Base-by-base conservation (phyloP, 2,329 filamentous ascomycete species). In the Arthrobotrys iridis region DNA sequence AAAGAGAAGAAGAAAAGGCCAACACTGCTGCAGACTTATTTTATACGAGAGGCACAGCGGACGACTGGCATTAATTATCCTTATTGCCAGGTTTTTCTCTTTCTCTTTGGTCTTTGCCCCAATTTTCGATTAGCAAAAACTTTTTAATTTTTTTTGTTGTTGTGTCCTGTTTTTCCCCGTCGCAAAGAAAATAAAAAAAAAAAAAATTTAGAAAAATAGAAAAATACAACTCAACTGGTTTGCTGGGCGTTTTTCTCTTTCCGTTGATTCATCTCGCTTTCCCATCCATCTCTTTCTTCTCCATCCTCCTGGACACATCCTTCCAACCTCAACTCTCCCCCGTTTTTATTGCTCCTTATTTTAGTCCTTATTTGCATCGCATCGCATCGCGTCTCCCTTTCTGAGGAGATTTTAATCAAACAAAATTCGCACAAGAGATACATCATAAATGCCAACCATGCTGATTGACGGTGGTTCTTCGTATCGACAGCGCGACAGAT, bases 401-500 rank as follows among this genome's bases (percentile, higher is more conserved):
- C 30, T 37, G 30, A 59, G 37, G 55, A 33, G n/a, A n/a, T n/a
- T n/a, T n/a, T n/a, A n/a, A n/a, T n/a, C n/a, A n/a, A 59, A 55
- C 30, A 28, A 43, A 55, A 58, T n/a, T n/a, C 11, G 13, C 35
- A 28, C 6, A 43, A 43, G 26, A 45, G 40, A 43, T 43, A 28
- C 40, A 24, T 10, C 52, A 74, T 67, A 79, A 77, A 77, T 78
- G 78, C 78, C 71, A 66, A 79, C 77, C 72, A 78, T 78, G 78
- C 78, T 80, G 78, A 80, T 79, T 78, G 78, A 79, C 75, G 75
- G 77, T 60, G 77, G 76, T 77, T 79, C 78, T 67, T 77, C 77
- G 73, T 74, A 77, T 72, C 78, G 77, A 78, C 78, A 94, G 91
- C 91, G 92, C 83, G 92, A 96, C 88, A 91, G 90, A 85, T 90